Conservation (phyloP, 768 basidiomycete genomes). For the Harrya chromipes region DNA sequence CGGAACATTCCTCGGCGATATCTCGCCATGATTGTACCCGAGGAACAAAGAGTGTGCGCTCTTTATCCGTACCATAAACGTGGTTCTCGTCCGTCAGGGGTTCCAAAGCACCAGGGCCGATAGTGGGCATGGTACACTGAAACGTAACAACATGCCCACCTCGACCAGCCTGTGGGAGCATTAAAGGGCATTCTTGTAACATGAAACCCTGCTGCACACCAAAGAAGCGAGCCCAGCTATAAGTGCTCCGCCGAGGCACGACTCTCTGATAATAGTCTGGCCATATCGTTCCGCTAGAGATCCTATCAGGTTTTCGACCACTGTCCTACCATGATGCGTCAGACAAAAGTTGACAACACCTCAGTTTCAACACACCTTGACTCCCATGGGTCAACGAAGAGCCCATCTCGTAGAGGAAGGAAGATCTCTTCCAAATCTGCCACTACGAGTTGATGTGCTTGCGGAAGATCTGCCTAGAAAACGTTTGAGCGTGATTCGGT, state of each 20-base stretch:
- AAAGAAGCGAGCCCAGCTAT: conserved; percentile 68
- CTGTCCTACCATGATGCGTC: conserved; percentile 39
- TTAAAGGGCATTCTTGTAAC: conserved; percentile 7
- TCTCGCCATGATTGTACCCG: conserved; percentile 78
- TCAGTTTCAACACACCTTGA: conserved; percentile 51
- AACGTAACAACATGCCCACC: conserved; percentile 82
- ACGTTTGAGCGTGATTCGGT: conserved; percentile 17
- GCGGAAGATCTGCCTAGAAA: conserved; percentile 41
- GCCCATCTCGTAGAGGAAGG: conserved; percentile 64
- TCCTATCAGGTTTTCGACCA: conserved; percentile 65
- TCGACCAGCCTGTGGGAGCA: conserved; percentile 45
- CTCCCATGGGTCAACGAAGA: conserved; percentile 74
- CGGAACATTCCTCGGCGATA: conserved; percentile 84
- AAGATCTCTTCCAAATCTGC: conserved; percentile 93
- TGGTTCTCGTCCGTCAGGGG: conserved; percentile 57
- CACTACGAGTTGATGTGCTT: conserved; percentile 72
- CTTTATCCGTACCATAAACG: conserved; percentile 82
- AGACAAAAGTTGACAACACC: not conserved
- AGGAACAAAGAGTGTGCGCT: conserved; percentile 73
- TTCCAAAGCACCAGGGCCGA: conserved; percentile 70
- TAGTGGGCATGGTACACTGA: conserved; percentile 61
- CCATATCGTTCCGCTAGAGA: conserved; percentile 61
- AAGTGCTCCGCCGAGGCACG: conserved; percentile 78
- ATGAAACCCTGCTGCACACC: conserved; percentile 40
- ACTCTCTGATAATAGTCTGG: conserved; percentile 44